These are phyloP conservation scores for Protea cynaroides DNA, from an alignment of 164 flowering plant species.

Conservation along the genomic window DNA sequence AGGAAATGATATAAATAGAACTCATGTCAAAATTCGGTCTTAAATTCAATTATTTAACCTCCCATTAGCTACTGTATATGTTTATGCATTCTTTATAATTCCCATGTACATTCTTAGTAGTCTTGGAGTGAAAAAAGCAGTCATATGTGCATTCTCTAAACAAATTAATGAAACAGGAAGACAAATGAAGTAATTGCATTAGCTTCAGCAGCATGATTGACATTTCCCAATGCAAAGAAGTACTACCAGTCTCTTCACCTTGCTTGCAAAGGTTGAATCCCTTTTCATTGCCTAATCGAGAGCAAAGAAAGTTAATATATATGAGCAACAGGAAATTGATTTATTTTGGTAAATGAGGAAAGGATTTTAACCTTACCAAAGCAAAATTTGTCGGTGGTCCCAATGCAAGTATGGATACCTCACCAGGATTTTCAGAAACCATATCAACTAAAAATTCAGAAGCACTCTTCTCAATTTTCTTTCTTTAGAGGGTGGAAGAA, in stretches of 20 bases:
- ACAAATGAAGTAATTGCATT: slow-evolving; percentile 44
- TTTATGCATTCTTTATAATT: too few relatives aligned
- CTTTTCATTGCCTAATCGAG: slow-evolving; percentile 84
- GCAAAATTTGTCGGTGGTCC: slow-evolving; percentile 97
- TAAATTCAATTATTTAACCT: too few relatives aligned
- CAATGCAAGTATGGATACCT: slow-evolving; percentile 90
- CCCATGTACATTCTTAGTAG: too few relatives aligned
- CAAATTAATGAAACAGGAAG: background rate
- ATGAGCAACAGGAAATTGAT: background rate
- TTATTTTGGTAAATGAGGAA: too few relatives aligned
- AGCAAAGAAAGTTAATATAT: slow-evolving; percentile 5
- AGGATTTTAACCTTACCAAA: slow-evolving; percentile 40
- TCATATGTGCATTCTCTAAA: background rate
- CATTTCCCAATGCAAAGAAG: slow-evolving; percentile 94
- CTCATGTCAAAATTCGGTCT: too few relatives aligned
- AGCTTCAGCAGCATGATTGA: slow-evolving; percentile 99
- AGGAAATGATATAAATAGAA: too few relatives aligned
- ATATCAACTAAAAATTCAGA: slow-evolving; percentile 80
- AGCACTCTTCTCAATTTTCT: slow-evolving; percentile 68
- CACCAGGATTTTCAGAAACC: slow-evolving; percentile 83
- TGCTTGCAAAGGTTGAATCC: slow-evolving; percentile 84
- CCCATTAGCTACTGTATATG: too few relatives aligned
- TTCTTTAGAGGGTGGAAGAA: slow-evolving; percentile 50
- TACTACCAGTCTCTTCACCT: slow-evolving; percentile 80
- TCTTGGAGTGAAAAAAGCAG: too few relatives aligned